Percentiles rank a stretch among this genome's conserved stretches.
Evolutionary conservation across 305 asterid species (phyloP).

Genomic region (Striga hermonthica): DNA sequence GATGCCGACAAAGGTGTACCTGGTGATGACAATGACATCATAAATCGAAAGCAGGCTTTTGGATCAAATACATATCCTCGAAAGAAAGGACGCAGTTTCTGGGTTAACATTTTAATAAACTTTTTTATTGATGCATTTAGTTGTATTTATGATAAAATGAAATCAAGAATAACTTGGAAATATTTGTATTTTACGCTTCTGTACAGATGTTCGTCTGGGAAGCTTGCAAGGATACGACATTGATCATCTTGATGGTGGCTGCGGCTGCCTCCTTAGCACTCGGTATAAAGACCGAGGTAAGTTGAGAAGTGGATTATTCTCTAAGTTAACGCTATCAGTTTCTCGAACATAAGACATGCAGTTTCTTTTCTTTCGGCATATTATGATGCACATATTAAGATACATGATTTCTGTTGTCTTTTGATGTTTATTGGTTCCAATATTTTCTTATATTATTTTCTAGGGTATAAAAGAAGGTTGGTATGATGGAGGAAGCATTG

Average conservation of each 20-base stretch:
- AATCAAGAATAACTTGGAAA: constrained; percentile 17
- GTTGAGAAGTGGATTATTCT: constrained; percentile 21
- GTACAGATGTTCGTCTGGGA: constrained; percentile 84
- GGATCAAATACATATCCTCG: constrained; percentile 96
- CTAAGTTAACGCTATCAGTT: background rate
- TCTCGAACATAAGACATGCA: background rate
- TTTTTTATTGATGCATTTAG: constrained; percentile 12
- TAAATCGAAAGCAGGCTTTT: constrained; percentile 58
- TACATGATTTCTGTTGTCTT: constrained; percentile 19
- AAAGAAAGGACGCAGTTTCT: constrained; percentile 82
- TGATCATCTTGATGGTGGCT: constrained; percentile 93
- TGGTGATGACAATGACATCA: constrained; percentile 64
- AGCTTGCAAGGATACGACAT: constrained; percentile 87
- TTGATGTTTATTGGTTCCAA: constrained; percentile 23
- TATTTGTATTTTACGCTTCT: constrained; percentile 23
- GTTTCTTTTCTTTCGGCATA: background rate
- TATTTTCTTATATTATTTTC: constrained; percentile 25
- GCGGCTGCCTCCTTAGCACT: constrained; percentile 98
- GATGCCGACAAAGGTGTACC: constrained; percentile 61
- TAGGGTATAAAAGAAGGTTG: constrained; percentile 96
- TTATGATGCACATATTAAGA: background rate
- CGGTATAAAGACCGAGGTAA: constrained; percentile 95
- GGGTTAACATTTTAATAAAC: constrained; percentile 39
- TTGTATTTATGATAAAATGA: background rate
- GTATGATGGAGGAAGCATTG: constrained; percentile 99